Base-by-base conservation (phyloP, 1,139 yeast genomes). In the Candida pseudocylindracea region DNA sequence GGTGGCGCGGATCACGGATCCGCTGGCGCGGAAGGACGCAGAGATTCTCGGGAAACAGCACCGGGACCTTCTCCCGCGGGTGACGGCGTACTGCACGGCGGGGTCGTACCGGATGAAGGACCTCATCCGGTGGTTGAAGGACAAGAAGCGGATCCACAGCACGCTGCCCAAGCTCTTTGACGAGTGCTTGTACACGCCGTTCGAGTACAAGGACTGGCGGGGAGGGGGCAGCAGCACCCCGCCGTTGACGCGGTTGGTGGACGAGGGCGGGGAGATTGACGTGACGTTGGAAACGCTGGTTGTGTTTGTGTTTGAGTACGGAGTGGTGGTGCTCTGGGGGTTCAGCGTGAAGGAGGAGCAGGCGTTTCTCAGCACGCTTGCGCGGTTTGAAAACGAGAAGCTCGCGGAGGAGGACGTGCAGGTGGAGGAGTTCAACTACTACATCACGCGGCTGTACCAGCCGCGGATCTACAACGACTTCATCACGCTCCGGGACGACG, bases 301-400 rank as follows among this genome's bases (percentile, higher is more conserved):
- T 4, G 20, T 15, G 20, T 88, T 83, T 46, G 60, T 85, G 12
- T 88, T 88, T 55, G 95, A 83, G 44, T 85, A 85, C 49, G 98
- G 98, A 25, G 96, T 85, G 11, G 72, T 81, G 13, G 92, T 88
- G 1, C 57, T 85, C 60, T 88, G 98, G 98, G 96, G 98, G 1
- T 88, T 79, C 45, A 68, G 85, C 1, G 63, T 68, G 36, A 64
- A 71, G 35, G 95, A 88, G 50, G 96, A 88, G 48, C 68, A 70
- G 41, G 71, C 85, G 34, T 79, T 88, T 43, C 55, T 88, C 37
- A 68, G 67, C 33, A 95, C 85, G 44, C 55, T 88, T 41, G 93
- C 88, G 20, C 68, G 69, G 40, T 88, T 83, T 51, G 96, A 88
- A 50, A 73, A 68, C 46, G 98, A 88, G 47, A 88, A 88, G 49